phyloP scores from a whole-genome alignment of 2,329 filamentous ascomycete species.

The Thelonectria rubi region DNA sequence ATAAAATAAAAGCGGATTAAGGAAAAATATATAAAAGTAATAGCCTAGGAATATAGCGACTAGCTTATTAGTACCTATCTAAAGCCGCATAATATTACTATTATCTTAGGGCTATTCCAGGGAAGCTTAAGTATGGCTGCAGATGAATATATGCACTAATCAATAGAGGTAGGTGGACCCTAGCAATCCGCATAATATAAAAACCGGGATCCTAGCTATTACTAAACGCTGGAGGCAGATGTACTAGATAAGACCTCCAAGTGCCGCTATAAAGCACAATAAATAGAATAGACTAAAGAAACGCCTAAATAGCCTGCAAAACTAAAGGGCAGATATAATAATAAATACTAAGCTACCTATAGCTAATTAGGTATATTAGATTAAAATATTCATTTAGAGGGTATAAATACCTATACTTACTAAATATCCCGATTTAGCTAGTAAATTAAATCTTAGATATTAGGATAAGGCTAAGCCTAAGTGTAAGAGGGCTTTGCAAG shows the following conservation, averaged over 20 bases:
- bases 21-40: constrained; percentile 16
- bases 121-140: not conserved
- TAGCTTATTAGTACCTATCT: not conserved
- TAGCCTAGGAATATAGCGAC: not conserved
- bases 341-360: not conserved
- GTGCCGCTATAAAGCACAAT: not conserved
- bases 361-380: not conserved
- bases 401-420: not conserved
- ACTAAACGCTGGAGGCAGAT: not conserved
- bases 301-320: not conserved
- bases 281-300: constrained; percentile 8
- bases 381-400: not conserved
- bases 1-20: not conserved
- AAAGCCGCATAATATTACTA: not conserved
- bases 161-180: not conserved
- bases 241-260: constrained; percentile 1
- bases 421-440: not conserved
- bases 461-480: not conserved
- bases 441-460: not conserved
- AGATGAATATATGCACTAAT: not conserved
- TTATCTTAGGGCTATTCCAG: not conserved
- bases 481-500: constrained; percentile 1
- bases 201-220: constrained; percentile 1
- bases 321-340: not conserved
- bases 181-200: not conserved